phyloP scores from a whole-genome alignment of 768 basidiomycete genomes.

The Kwoniella botswanensis region DNA sequence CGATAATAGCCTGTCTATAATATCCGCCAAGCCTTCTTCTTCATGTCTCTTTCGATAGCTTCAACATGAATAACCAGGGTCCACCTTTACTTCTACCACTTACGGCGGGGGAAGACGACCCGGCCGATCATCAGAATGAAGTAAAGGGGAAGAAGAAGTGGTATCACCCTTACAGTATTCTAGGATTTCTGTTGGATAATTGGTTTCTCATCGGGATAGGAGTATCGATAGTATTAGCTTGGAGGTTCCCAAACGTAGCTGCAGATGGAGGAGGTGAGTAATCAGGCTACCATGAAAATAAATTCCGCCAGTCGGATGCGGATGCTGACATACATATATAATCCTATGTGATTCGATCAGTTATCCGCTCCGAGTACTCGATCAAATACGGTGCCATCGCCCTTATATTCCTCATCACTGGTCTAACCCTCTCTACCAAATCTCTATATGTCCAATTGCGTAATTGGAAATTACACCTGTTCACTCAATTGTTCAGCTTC shows the following conservation, averaged over 20 bases:
- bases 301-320: too few relatives aligned
- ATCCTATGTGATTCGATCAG: conserved; percentile 5
- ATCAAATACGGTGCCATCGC: conserved; percentile 46
- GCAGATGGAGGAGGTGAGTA: conserved; percentile 43
- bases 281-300: too few relatives aligned
- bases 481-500: conserved; percentile 49
- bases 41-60: too few relatives aligned
- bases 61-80: too few relatives aligned
- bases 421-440: conserved; percentile 42
- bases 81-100: too few relatives aligned
- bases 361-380: conserved; percentile 45
- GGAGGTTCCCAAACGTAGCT: conserved; percentile 49
- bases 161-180: conserved; percentile 12
- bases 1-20: too few relatives aligned
- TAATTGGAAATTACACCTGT: conserved; percentile 44
- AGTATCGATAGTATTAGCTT: conserved; percentile 44
- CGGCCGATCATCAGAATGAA: not conserved
- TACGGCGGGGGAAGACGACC: too few relatives aligned
- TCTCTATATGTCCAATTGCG: conserved; percentile 43
- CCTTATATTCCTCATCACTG: conserved; percentile 52
- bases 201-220: conserved; percentile 53
- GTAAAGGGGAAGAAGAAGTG: not conserved
- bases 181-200: conserved; percentile 20
- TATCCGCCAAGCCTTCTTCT: too few relatives aligned
- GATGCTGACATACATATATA: not conserved